These are phyloP conservation scores for Pseudotulostoma volvatum DNA, from an alignment of 495 filamentous ascomycete genomes.

Conservation along the genomic window DNA sequence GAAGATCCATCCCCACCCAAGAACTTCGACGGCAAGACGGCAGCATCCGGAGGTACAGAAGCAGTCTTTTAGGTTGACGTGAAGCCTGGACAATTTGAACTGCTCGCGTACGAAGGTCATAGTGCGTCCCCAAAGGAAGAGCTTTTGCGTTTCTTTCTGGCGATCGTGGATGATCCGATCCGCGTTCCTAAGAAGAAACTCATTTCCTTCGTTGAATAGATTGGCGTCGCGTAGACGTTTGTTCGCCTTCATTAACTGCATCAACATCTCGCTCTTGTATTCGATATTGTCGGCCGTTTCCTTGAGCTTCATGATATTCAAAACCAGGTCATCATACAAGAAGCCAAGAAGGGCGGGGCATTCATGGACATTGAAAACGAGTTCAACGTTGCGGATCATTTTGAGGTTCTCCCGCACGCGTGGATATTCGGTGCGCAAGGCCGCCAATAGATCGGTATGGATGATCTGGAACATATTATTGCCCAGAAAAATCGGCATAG, in stretches of 20 bases:
- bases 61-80: conserved; percentile 1
- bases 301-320: not conserved
- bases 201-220: too few species aligned
- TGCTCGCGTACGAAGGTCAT: conserved; percentile 6
- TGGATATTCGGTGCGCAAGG: not conserved
- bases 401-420: conserved; percentile 2
- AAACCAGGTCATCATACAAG: not conserved
- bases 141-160: conserved; percentile 3
- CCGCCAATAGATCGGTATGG: conserved; percentile 2
- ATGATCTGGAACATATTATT: conserved; percentile 7
- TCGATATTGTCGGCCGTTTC: not conserved
- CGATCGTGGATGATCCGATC: conserved; percentile 1
- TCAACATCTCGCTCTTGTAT: not conserved
- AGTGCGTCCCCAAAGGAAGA: conserved; percentile 6
- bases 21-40: conserved; percentile 3
- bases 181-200: too few species aligned
- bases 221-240: too few species aligned
- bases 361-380: conserved; percentile 5
- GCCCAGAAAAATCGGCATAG: conserved; percentile 8
- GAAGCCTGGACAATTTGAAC: conserved; percentile 3
- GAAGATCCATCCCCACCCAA: conserved; percentile 4
- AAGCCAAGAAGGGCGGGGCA: conserved; percentile 2
- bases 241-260: not conserved
- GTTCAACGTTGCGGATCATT: conserved; percentile 3
- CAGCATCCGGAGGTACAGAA: conserved; percentile 5